These are phyloP conservation scores for Sorghum bicolor DNA, from an alignment of 176 grass and related monocot species.

Conservation along the genomic window Sorghum_bicolor_NCBIv3 NC_012875.2:51831501-51832000, in stretches of 20 bases:
- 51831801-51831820: slow-evolving; percentile 6
- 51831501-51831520: background rate
- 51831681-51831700: background rate
- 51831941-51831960: slow-evolving; percentile 10
- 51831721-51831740: background rate
- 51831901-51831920: background rate
- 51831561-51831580: slow-evolving; percentile 77
- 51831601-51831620: slow-evolving; percentile 19
- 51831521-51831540: slow-evolving; percentile 75
- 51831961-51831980: background rate
- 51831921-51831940: background rate
- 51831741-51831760: background rate
- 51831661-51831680: background rate
- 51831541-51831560: slow-evolving; percentile 64
- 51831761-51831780: background rate
- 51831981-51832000: slow-evolving; percentile 34
- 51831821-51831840: slow-evolving; percentile 68
- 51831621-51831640: background rate
- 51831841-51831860: slow-evolving; percentile 72
- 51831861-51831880: slow-evolving; percentile 44
- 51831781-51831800: background rate
- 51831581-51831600: slow-evolving; percentile 91
- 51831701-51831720: slow-evolving; percentile 19
- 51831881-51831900: slow-evolving; percentile 41
- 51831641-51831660: slow-evolving; percentile 13